Conservation (phyloP, 257 asterid species). For the Solanum chmielewskii region DNA sequence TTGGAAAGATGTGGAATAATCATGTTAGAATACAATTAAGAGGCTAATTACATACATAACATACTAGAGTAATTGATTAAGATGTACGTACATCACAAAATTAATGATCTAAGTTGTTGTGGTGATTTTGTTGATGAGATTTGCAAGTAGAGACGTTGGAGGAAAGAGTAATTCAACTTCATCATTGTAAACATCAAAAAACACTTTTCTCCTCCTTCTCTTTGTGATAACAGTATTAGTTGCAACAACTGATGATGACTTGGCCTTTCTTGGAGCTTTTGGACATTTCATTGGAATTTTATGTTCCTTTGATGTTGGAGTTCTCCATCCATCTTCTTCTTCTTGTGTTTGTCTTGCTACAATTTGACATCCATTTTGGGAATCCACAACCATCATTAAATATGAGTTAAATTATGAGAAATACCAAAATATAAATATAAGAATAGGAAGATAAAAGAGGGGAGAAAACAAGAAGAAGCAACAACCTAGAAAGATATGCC, state of each 20-base stretch:
- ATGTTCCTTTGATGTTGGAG: slow-evolving; percentile 40
- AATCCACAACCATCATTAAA: background rate
- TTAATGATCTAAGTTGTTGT: background rate
- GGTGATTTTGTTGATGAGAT: slow-evolving; percentile 43
- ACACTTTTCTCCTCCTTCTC: slow-evolving; percentile 17
- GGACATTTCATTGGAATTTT: slow-evolving; percentile 29
- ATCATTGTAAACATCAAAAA: slow-evolving; percentile 50
- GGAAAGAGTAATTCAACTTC: slow-evolving; percentile 49
- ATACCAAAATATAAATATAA: background rate
- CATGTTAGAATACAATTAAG: background rate
- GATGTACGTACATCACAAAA: background rate
- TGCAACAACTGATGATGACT: slow-evolving; percentile 8
- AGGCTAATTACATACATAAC: background rate
- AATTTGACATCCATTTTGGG: background rate
- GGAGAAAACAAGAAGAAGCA: background rate
- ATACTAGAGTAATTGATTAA: background rate
- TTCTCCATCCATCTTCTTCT: background rate
- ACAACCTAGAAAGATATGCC: background rate
- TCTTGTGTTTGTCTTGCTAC: background rate
- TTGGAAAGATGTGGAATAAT: background rate
- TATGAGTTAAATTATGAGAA: background rate
- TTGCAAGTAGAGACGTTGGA: slow-evolving; percentile 17
- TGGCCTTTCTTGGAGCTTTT: slow-evolving; percentile 59
- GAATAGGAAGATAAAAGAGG: background rate
- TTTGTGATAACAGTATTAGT: background rate